Conservation (phyloP, 2,329 filamentous ascomycete species). For the Xylariaceae sp. region DNA sequence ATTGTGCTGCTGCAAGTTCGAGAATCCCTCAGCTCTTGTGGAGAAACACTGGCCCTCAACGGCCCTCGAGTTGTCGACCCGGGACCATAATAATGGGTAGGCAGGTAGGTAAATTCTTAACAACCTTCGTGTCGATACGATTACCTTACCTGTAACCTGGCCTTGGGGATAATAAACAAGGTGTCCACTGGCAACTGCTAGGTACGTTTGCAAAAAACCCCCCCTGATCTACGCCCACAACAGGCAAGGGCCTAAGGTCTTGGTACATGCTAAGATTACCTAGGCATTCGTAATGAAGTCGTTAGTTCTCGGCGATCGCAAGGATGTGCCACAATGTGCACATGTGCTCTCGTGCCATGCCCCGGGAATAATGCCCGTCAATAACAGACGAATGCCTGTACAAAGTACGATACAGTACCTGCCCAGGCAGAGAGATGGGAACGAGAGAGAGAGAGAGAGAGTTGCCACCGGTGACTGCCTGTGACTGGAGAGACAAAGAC, state of each 20-base stretch:
- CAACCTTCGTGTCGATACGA: background rate
- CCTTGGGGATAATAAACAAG: background rate
- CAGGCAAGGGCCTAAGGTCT: background rate
- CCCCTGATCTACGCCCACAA: background rate
- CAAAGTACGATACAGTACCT: too few relatives aligned
- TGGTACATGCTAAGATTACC: background rate
- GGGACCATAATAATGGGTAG: background rate
- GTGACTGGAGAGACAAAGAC: too few relatives aligned
- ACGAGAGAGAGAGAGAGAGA: too few relatives aligned
- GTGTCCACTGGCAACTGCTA: background rate
- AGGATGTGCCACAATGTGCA: background rate
- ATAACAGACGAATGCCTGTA: background rate
- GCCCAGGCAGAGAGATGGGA: too few relatives aligned
- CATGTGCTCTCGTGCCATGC: background rate
- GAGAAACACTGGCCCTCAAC: background rate
- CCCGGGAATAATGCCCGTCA: background rate
- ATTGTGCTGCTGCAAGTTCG: background rate
- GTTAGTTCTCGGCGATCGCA: background rate
- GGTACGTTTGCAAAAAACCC: background rate
- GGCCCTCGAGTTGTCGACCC: background rate
- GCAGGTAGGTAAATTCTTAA: background rate
- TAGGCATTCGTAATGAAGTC: background rate
- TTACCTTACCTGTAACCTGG: too few relatives aligned
- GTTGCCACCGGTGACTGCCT: too few relatives aligned
- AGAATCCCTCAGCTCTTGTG: background rate